Evolutionary conservation across 805 yeast species (phyloP), one percentile per base, ranked within the genome.

Genomic region (Metschnikowia continentalis): DNA sequence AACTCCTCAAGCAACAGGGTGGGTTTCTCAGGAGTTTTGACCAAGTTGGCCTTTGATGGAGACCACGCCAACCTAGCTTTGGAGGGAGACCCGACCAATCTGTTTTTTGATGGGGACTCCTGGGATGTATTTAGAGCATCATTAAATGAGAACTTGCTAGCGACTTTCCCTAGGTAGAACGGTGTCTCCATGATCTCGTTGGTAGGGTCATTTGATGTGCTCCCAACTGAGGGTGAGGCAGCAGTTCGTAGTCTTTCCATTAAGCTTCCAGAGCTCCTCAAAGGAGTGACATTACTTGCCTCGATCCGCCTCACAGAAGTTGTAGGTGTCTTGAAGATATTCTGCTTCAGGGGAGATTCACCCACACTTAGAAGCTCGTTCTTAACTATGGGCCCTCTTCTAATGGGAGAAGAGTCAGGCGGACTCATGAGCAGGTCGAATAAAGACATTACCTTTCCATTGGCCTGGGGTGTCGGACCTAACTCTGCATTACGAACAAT

Each of bases 391-490:
- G 20, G 19, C 8, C 42, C 42, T 20, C 42, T 23, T 48, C 64
- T 69, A 43, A 70, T 52, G 2, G 78, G 77, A 1, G 77, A 71
- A 2, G 77, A 71, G 46, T 72, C 75, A 5, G 77, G 77, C 0
- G 77, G 77, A 5, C 77, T 71, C 53, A 70, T 47, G 36, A 64
- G 54, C 48, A 82, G 71, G 54, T 88, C 96, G 61, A 89, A 84
- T 3, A 89, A 73, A 15, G 94, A 83, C 33, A 87, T 64, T 0
- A 88, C 87, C 48, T 85, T 78, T 0, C 96, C 96, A 54, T 84
- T 76, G 8, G 88, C 76, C 58, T 89, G 96, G 0, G 96, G 96
- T 0, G 96, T 89, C 0, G 96, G 96, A 0, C 96, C 96, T 11
- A 88, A 63, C 53, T 82, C 86, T 3, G 67, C 63, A 17, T 53